Evolutionary conservation across 805 yeast genomes (phyloP).

Genomic region (Torulaspora microellipsoides): DNA sequence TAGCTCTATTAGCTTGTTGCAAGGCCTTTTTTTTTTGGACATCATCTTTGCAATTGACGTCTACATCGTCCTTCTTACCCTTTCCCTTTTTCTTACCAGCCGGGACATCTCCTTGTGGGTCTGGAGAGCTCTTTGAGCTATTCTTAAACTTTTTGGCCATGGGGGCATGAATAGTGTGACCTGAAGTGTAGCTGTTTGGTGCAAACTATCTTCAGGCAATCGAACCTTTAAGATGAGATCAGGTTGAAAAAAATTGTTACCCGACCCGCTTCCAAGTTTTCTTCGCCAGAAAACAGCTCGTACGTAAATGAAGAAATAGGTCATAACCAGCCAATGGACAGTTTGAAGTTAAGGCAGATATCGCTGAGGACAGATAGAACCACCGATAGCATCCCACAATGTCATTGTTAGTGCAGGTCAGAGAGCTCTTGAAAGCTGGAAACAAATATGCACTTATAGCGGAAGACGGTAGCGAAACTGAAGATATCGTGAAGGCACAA

Average conservation of each 20-base stretch:
- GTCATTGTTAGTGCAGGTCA: conserved; percentile 14
- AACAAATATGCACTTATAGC: conserved; percentile 17
- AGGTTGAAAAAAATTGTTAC: too few relatives aligned
- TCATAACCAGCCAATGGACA: too few relatives aligned
- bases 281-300: too few relatives aligned
- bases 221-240: too few relatives aligned
- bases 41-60: conserved; percentile 13
- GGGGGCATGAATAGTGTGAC: too few relatives aligned
- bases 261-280: too few relatives aligned
- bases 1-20: conserved; percentile 38
- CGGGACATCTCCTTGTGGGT: conserved; percentile 5
- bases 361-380: too few relatives aligned
- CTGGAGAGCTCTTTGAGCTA: conserved; percentile 10
- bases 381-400: too few relatives aligned
- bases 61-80: conserved; percentile 17
- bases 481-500: conserved; percentile 38
- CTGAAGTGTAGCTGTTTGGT: too few relatives aligned
- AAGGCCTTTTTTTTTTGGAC: conserved; percentile 19
- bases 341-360: too few relatives aligned
- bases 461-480: conserved; percentile 24
- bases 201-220: too few relatives aligned
- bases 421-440: conserved; percentile 19
- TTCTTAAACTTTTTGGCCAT: conserved; percentile 26
- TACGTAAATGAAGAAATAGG: too few relatives aligned
- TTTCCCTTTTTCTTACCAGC: conserved; percentile 23